phyloP scores from a whole-genome alignment of 495 filamentous ascomycete species.

The Usnea hakonensis region DNA sequence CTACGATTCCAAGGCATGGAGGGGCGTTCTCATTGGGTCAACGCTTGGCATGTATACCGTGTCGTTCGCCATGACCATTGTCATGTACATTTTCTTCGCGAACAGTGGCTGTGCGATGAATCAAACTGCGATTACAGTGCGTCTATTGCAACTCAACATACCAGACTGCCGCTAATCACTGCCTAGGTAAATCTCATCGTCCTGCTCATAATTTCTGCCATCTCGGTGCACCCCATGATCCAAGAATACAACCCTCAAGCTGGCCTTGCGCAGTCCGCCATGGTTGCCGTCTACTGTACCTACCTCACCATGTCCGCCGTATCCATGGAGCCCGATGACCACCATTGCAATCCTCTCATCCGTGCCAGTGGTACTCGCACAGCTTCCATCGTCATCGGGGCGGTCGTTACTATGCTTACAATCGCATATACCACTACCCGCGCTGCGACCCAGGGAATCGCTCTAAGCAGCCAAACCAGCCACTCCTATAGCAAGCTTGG shows the following conservation, averaged over 20 bases:
- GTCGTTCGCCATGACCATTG: constrained; percentile 83
- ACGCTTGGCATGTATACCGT: constrained; percentile 90
- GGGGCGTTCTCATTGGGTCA: constrained; percentile 78
- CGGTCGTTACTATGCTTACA: constrained; percentile 92
- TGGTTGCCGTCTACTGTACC: constrained; percentile 96
- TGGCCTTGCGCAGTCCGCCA: constrained; percentile 90
- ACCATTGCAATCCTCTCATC: constrained; percentile 85
- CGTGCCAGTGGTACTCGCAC: constrained; percentile 85
- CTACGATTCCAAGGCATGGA: constrained; percentile 76
- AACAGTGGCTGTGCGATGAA: constrained; percentile 82
- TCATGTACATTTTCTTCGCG: constrained; percentile 98
- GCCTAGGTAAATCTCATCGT: constrained; percentile 63
- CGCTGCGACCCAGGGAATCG: constrained; percentile 88
- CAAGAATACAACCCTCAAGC: constrained; percentile 91
- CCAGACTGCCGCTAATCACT: not conserved
- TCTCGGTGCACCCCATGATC: constrained; percentile 84
- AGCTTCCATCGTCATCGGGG: constrained; percentile 81
- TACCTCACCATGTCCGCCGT: constrained; percentile 98
- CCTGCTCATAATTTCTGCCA: constrained; percentile 67
- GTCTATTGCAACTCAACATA: not conserved
- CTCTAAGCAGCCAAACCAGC: constrained; percentile 61
- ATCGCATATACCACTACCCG: constrained; percentile 96
- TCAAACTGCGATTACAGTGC: constrained; percentile 60
- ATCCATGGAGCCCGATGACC: constrained; percentile 96
- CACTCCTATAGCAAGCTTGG: constrained; percentile 51